Conservation (phyloP, 345 rosid species). For the Nephelium lappaceum region DNA sequence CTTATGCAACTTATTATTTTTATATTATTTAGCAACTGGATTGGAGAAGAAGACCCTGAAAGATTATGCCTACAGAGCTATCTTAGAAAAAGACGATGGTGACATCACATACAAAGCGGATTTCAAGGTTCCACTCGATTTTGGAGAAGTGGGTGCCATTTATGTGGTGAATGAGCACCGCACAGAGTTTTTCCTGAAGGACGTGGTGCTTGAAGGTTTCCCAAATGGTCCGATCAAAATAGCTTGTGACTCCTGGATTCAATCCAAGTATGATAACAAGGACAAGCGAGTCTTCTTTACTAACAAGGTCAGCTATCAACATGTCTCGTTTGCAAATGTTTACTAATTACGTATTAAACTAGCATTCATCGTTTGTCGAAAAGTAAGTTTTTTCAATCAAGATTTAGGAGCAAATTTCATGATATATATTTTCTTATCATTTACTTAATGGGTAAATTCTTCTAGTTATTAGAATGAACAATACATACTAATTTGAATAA, state of each 20-base stretch:
- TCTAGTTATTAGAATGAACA: too few relatives aligned
- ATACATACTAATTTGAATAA: too few relatives aligned
- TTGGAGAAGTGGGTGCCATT: slow-evolving; percentile 71
- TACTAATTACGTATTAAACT: background rate
- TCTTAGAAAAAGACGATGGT: slow-evolving; percentile 1
- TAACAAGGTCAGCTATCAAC: slow-evolving; percentile 38
- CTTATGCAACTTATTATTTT: background rate
- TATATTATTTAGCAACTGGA: slow-evolving; percentile 36
- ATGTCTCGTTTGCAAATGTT: background rate
- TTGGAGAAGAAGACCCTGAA: slow-evolving; percentile 47
- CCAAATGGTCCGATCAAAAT: slow-evolving; percentile 36
- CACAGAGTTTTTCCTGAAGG: slow-evolving; percentile 57
- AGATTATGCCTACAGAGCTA: slow-evolving; percentile 48
- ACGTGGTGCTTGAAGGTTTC: slow-evolving; percentile 55
- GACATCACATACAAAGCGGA: slow-evolving; percentile 55
- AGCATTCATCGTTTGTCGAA: background rate
- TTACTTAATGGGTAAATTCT: too few relatives aligned
- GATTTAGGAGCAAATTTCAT: background rate
- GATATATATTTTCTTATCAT: too few relatives aligned
- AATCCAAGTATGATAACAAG: slow-evolving; percentile 50
- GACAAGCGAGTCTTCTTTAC: slow-evolving; percentile 67
- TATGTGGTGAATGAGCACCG: slow-evolving; percentile 68
- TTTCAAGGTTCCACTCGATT: slow-evolving; percentile 48
- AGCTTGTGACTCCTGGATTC: slow-evolving; percentile 65
- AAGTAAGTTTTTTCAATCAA: too few relatives aligned